Conservation (phyloP, 345 rosid genomes). For the Pistacia vera region DNA sequence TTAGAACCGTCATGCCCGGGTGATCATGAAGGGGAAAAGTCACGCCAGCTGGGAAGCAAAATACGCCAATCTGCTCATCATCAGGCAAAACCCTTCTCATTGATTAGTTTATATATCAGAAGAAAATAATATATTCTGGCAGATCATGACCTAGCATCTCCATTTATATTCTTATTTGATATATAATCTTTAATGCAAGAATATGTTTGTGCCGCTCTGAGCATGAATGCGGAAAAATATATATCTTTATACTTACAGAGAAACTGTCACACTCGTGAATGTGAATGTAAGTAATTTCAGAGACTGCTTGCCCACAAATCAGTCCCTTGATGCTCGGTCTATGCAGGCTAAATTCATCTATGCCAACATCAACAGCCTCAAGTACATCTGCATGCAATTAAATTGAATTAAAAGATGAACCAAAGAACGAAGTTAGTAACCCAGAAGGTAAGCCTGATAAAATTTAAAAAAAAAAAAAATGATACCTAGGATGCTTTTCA, state of each 20-base stretch:
- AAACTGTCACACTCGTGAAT: slow-evolving; percentile 41
- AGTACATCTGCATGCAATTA: slow-evolving; percentile 23
- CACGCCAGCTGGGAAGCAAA: slow-evolving; percentile 43
- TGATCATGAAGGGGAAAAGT: slow-evolving; percentile 53
- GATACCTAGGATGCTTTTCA: slow-evolving; percentile 40
- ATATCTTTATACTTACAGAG: slow-evolving; percentile 29
- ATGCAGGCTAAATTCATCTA: slow-evolving; percentile 31
- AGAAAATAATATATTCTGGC: not conserved
- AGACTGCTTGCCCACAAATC: slow-evolving; percentile 28
- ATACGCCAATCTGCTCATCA: slow-evolving; percentile 40
- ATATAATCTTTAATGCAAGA: not conserved
- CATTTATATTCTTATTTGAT: not conserved
- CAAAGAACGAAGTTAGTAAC: not conserved
- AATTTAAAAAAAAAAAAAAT: not conserved
- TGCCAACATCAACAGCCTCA: slow-evolving; percentile 46
- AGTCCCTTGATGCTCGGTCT: slow-evolving; percentile 22
- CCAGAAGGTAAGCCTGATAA: not conserved
- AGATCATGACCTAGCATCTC: not conserved
- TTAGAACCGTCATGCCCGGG: slow-evolving; percentile 54
- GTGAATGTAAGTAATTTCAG: slow-evolving; percentile 47
- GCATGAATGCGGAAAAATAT: not conserved
- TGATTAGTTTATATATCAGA: not conserved
- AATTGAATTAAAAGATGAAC: not conserved
- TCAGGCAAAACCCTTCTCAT: not conserved
- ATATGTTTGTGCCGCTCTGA: too few relatives aligned